phyloP scores from a whole-genome alignment of 495 filamentous ascomycete genomes.

The Trichoderma gamsii region DNA sequence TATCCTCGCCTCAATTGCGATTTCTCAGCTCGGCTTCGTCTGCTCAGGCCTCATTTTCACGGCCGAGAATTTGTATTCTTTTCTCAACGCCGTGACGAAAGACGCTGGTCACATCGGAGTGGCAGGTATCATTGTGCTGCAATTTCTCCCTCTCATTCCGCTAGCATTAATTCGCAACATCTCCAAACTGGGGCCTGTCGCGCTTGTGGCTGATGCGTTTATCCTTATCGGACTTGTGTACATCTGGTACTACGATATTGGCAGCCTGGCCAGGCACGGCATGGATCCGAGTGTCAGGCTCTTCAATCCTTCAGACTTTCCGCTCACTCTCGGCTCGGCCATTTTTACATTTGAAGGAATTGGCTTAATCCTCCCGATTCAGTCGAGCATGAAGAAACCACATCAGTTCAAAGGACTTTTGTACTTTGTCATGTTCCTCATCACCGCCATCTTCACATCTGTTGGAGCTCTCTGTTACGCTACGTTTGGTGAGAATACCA shows the following conservation, averaged over 20 bases:
- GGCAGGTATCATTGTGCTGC: constrained; percentile 46
- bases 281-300: constrained; percentile 46
- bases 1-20: constrained; percentile 52
- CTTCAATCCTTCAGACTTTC: constrained; percentile 57
- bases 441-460: constrained; percentile 57
- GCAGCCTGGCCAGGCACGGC: constrained; percentile 39
- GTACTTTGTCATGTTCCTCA: constrained; percentile 53
- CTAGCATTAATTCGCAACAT: constrained; percentile 59
- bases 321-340: constrained; percentile 55
- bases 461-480: constrained; percentile 60
- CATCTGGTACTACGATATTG: constrained; percentile 57
- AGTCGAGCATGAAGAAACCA: constrained; percentile 56
- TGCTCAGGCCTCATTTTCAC: constrained; percentile 60
- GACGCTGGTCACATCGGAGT: constrained; percentile 17
- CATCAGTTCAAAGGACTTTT: constrained; percentile 54
- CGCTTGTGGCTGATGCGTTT: constrained; percentile 55
- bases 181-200: constrained; percentile 54
- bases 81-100: constrained; percentile 47
- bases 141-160: constrained; percentile 51
- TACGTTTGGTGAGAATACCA: constrained; percentile 52
- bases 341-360: constrained; percentile 68
- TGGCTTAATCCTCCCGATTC: constrained; percentile 59
- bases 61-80: constrained; percentile 56
- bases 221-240: constrained; percentile 58
- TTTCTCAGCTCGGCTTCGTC: constrained; percentile 65